These are phyloP conservation scores for Diplodia intermedia DNA, from an alignment of 2,329 filamentous ascomycete genomes.

Conservation along the genomic window DNA sequence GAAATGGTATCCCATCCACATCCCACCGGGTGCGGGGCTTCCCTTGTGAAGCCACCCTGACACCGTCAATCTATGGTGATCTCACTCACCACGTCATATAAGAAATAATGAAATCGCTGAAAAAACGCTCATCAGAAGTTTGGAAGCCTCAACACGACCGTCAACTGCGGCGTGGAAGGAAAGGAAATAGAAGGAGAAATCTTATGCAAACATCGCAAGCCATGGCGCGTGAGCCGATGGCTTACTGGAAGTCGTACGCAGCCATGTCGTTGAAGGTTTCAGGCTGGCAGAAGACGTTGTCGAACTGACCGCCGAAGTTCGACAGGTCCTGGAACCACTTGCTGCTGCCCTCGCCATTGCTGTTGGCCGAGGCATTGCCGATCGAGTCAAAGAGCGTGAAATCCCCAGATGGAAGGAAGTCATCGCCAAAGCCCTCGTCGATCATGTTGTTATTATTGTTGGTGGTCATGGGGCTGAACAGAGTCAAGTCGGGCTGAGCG, in stretches of 20 bases:
- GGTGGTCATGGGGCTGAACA: conserved; percentile 66
- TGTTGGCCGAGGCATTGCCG: conserved; percentile 33
- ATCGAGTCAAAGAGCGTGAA: conserved; percentile 65
- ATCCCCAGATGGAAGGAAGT: conserved; percentile 56
- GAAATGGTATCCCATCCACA: conserved; percentile 11
- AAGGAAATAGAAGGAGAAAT: conserved; percentile 1
- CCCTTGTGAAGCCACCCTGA: not conserved
- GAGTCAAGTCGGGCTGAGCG: conserved; percentile 71
- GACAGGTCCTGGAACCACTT: conserved; percentile 50
- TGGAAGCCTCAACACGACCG: conserved; percentile 26
- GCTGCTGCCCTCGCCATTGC: conserved; percentile 39
- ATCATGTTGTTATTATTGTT: conserved; percentile 59
- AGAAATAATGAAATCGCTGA: conserved; percentile 16
- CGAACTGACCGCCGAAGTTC: conserved; percentile 48
- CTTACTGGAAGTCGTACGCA: conserved; percentile 29
- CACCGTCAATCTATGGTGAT: conserved; percentile 10
- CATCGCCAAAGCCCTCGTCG: conserved; percentile 67
- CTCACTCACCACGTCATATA: conserved; percentile 5
- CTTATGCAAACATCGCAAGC: not conserved
- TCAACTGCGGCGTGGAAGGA: conserved; percentile 19
- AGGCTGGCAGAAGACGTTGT: conserved; percentile 35
- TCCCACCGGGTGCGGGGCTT: not conserved
- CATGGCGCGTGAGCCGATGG: not conserved
- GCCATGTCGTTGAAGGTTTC: conserved; percentile 20
- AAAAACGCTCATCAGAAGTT: conserved; percentile 17